These are phyloP conservation scores for Trichocladium antarcticum DNA, from an alignment of 495 filamentous ascomycete species.

Conservation along the genomic window DNA sequence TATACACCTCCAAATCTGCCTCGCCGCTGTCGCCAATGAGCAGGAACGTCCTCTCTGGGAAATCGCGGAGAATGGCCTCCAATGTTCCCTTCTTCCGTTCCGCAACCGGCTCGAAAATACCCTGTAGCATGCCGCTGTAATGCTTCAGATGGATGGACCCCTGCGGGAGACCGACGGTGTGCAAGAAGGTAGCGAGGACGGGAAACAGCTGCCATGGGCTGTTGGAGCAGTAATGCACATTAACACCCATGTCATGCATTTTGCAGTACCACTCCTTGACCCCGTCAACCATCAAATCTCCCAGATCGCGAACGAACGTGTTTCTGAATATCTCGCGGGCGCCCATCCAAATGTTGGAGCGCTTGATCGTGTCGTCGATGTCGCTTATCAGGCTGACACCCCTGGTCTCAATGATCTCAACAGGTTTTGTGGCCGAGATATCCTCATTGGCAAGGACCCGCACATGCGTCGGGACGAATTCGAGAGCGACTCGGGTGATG, in stretches of 20 bases:
- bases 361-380: slow-evolving; percentile 96
- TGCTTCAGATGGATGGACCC: slow-evolving; percentile 92
- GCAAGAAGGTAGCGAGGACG: slow-evolving; percentile 71
- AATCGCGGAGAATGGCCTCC: slow-evolving; percentile 77
- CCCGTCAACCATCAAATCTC: slow-evolving; percentile 69
- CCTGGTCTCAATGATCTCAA: slow-evolving; percentile 62
- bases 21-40: slow-evolving; percentile 93
- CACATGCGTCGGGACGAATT: slow-evolving; percentile 84
- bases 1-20: slow-evolving; percentile 94
- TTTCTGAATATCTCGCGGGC: slow-evolving; percentile 92
- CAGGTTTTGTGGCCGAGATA: slow-evolving; percentile 63
- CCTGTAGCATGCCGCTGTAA: slow-evolving; percentile 90
- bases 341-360: slow-evolving; percentile 76
- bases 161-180: slow-evolving; percentile 63
- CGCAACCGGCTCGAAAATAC: slow-evolving; percentile 94
- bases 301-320: slow-evolving; percentile 78
- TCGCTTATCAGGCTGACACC: slow-evolving; percentile 94
- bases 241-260: slow-evolving; percentile 66
- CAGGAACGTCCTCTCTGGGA: slow-evolving; percentile 80
- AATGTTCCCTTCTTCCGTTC: slow-evolving; percentile 83
- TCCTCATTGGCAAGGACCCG: slow-evolving; percentile 77
- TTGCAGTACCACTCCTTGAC: slow-evolving; percentile 80
- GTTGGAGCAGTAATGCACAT: slow-evolving; percentile 86
- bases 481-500: slow-evolving; percentile 56
- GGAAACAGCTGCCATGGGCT: slow-evolving; percentile 95